Percentiles rank a stretch among this genome's conserved stretches.
phyloP scores from a whole-genome alignment of 805 yeast genomes.

The Metschnikowia amazonensis region DNA sequence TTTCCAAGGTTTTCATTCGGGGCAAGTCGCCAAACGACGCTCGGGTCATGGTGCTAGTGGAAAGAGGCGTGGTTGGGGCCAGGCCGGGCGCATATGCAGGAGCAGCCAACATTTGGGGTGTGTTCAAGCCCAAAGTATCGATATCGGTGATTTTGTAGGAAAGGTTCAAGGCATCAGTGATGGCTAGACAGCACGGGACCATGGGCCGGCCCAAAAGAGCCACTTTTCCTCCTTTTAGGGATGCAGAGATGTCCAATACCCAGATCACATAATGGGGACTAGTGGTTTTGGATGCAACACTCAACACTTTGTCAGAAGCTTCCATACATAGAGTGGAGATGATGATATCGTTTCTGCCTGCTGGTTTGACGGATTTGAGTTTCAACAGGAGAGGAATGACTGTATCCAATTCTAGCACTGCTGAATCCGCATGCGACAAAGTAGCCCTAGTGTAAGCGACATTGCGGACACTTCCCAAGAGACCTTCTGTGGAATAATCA shows the following conservation, averaged over 20 bases:
- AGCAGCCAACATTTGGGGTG: background rate
- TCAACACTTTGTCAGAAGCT: constrained; percentile 38
- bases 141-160: constrained; percentile 22
- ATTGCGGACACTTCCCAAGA: background rate
- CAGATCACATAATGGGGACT: background rate
- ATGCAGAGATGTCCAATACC: background rate
- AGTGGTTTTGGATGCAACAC: constrained; percentile 4
- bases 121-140: constrained; percentile 13
- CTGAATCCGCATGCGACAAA: background rate
- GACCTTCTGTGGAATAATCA: background rate
- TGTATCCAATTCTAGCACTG: constrained; percentile 23
- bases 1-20: constrained; percentile 27
- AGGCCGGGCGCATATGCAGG: background rate
- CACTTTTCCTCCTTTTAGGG: constrained; percentile 11
- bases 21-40: constrained; percentile 15
- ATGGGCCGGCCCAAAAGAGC: constrained; percentile 16
- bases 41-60: background rate
- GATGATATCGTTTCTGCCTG: constrained; percentile 42
- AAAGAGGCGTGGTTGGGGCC: background rate
- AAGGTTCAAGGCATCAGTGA: constrained; percentile 11
- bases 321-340: constrained; percentile 49
- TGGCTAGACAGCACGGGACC: constrained; percentile 11
- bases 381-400: constrained; percentile 42
- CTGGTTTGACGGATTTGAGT: constrained; percentile 46
- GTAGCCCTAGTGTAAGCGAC: background rate